Evolutionary conservation across 2,329 filamentous ascomycete genomes (phyloP).

Genomic region (Aspergillus persii): DNA sequence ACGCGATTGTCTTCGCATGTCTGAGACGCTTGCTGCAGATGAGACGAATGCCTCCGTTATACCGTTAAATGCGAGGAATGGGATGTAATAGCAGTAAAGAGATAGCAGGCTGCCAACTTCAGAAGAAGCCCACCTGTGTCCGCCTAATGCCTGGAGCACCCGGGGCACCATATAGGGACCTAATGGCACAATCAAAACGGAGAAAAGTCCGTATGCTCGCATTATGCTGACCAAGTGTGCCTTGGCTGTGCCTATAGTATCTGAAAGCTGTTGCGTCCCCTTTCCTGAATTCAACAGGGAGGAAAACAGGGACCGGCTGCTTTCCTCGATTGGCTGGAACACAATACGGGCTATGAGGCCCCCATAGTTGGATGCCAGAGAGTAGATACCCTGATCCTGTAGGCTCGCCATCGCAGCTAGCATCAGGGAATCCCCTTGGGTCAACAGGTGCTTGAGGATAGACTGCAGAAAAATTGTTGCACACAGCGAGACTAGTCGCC

Average conservation of each 20-base stretch:
- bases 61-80: constrained; percentile 86
- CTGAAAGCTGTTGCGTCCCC: constrained; percentile 13
- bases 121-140: constrained; percentile 69
- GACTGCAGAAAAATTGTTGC: constrained; percentile 85
- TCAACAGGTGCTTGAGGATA: constrained; percentile 86
- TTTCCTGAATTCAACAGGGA: constrained; percentile 61
- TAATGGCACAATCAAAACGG: constrained; percentile 64
- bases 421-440: constrained; percentile 89
- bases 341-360: constrained; percentile 82
- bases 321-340: constrained; percentile 95
- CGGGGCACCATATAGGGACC: constrained; percentile 74
- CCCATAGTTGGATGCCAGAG: constrained; percentile 91
- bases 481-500: constrained; percentile 68
- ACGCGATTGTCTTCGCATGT: constrained; percentile 73
- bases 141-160: constrained; percentile 72
- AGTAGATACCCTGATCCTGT: constrained; percentile 83
- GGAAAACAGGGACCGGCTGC: constrained; percentile 84
- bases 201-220: constrained; percentile 71
- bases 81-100: constrained; percentile 88
- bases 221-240: constrained; percentile 53
- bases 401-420: constrained; percentile 75
- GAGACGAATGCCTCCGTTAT: constrained; percentile 90
- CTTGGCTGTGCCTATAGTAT: constrained; percentile 28
- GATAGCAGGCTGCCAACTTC: constrained; percentile 73
- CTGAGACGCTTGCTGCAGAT: constrained; percentile 71